Base-by-base conservation (phyloP, 306 rosid species). In the Astragalus glycyphyllos region DNA sequence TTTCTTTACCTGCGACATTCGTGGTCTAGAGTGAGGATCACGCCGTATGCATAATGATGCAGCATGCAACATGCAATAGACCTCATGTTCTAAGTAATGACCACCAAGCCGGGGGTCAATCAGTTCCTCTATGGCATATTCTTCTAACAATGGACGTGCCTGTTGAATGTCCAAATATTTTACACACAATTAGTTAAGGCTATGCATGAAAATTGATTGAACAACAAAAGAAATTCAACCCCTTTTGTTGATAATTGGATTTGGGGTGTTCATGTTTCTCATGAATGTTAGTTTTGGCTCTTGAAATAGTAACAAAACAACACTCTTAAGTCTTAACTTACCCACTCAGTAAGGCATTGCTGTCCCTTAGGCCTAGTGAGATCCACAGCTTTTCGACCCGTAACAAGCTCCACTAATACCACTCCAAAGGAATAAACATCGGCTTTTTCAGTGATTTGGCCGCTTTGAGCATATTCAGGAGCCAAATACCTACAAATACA, bases 301-400 rank as follows among this genome's bases (percentile, higher is more conserved):
- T 32, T 61, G n/a, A 75, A 31, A 81, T 71, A 56, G 34, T 65
- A 49, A 23, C 20, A 72, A 46, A 20, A 9, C 20, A 72, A 46
- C 1, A 9, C 11, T 61, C 32, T 42, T 12, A 62, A 41, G 12
- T 20, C 46, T 64, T 51, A 45, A 72, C 88, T 48, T 79, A 95
- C 99, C 99, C 99, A 95, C 69, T 95, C 99, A 56, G 99, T 76
- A 69, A 95, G 99, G 80, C 97, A 95, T 50, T 95, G 99, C 75
- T 95, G 99, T 50, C 99, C 99, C 82, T 87, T 95, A 0, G 99
- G 97, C 56, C 97, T 61, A 68, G 77, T 85, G 35, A 95, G 96
- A 81, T 95, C 99, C 55, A 95, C 99, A 34, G 99, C 99, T 86
- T 95, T 95, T 76, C 99, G 72, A 32, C 99, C 97, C 0, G 97